Base-by-base conservation (phyloP, 2,329 filamentous ascomycete genomes). In the Claviceps sp. region DNA sequence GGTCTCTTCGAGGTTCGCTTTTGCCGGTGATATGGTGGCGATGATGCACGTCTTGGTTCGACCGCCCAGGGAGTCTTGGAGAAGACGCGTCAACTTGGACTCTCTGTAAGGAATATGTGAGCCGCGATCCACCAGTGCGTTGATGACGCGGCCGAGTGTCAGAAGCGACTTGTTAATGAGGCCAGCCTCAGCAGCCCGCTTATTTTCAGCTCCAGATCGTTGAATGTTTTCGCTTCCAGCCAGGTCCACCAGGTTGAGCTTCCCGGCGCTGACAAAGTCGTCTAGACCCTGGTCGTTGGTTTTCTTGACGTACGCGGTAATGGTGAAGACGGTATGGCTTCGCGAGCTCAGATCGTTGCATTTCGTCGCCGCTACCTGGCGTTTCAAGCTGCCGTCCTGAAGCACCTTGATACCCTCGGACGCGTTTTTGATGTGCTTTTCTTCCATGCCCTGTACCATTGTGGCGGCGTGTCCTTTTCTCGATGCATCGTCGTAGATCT, bases 301-400 rank as follows among this genome's bases (percentile, higher is more conserved):
- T 55, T 85, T 84, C 68, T 95, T 95, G 62, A 89, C 84, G 63
- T 90, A 89, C 0, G 90, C 87, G 1, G 91, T 96, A 54, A 98
- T 87, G 7, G 93, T 97, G 64, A 98, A 98, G 22, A 98, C 86
- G 0, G 93, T 98, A 64, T 98, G 94, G 72, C 90, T 95, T 66
- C 93, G 83, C 61, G 90, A 96, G 69, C 90, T 96, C 52, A 97
- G 80, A 61, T 98, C 93, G 66, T 98, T 98, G 78, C 93, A 98
- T 69, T 97, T 97, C n/a, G 93, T 98, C 4, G 94, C 89, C 5
- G 93, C 94, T n/a, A 98, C 93, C 68, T 98, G 93, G 48, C 93
- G 85, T 68, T 90, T 95, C 70, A 93, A 77, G 67, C 89, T 96
- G 56, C 93, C 94, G 57, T 85, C 78, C 60, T 93, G 88, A 46